A percentile compares a stretch with the other conserved stretches of the same genome.
Evolutionary conservation across 2,329 filamentous ascomycete species (phyloP).

Genomic region (Botrytis byssoidea): DNA sequence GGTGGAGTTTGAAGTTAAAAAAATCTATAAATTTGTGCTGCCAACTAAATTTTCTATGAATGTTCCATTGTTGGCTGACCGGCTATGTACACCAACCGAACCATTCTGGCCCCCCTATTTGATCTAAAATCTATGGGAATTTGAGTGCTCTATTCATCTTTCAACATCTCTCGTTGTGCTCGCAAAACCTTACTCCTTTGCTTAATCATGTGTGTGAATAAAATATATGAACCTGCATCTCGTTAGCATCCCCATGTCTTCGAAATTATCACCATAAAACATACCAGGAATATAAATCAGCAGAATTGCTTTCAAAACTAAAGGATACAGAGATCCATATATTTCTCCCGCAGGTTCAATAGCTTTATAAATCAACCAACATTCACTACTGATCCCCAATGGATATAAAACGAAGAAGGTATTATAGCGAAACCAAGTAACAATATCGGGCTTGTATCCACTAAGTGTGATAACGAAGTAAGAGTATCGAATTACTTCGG

Average conservation of each 20-base stretch:
- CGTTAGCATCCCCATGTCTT: constrained; percentile 25
- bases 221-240: constrained; percentile 60
- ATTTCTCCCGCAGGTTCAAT: constrained; percentile 57
- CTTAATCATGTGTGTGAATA: constrained; percentile 93
- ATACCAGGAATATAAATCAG: constrained; percentile 77
- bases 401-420: constrained; percentile 93
- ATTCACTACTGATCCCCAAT: constrained; percentile 85
- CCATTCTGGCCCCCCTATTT: background rate
- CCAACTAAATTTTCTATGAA: background rate
- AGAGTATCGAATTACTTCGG: constrained; percentile 89
- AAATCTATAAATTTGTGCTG: background rate
- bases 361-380: constrained; percentile 71
- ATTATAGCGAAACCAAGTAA: constrained; percentile 86
- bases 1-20: background rate
- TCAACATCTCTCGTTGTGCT: constrained; percentile 50
- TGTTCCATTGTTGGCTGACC: background rate
- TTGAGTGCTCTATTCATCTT: constrained; percentile 27
- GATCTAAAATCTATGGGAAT: background rate
- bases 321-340: constrained; percentile 51
- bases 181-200: constrained; percentile 80
- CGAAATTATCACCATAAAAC: constrained; percentile 37
- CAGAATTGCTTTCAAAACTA: constrained; percentile 63
- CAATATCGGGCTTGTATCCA: constrained; percentile 58
- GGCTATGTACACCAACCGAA: background rate
- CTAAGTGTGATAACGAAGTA: constrained; percentile 80